Percentiles rank a stretch among this genome's conserved stretches.
Conservation (phyloP, 78 protist species). For the Chrysochromulina parva region DNA sequence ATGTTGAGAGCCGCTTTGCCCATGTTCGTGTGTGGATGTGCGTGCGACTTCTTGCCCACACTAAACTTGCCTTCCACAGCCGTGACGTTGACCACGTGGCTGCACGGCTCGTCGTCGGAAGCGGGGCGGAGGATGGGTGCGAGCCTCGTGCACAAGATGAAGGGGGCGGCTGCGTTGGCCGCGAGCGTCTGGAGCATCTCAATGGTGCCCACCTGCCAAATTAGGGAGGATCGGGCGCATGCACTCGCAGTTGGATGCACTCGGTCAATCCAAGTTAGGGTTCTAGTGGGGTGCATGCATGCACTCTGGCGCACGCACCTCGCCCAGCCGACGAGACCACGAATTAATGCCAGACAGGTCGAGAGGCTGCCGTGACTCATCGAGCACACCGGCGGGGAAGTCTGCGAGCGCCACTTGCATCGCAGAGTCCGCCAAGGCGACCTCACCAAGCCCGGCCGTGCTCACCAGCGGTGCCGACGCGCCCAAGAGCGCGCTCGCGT, state of each 20-base stretch:
- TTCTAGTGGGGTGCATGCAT: too few relatives aligned
- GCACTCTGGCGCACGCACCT: too few relatives aligned
- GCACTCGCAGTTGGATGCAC: too few relatives aligned
- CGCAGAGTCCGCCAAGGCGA: too few relatives aligned
- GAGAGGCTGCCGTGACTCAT: neutral
- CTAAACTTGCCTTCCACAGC: neutral
- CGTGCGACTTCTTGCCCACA: neutral
- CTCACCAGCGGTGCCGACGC: too few relatives aligned
- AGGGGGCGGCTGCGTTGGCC: neutral
- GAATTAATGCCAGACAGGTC: neutral
- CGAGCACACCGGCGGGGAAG: neutral
- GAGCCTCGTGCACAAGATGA: neutral
- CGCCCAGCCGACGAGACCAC: neutral
- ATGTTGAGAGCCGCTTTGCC: neutral
- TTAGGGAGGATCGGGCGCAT: too few relatives aligned
- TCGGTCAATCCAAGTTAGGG: too few relatives aligned
- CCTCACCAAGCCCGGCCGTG: too few relatives aligned
- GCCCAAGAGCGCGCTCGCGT: too few relatives aligned
- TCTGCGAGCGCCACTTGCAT: too few relatives aligned
- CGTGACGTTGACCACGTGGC: neutral
- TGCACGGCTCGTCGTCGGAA: neutral
- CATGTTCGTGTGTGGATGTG: neutral
- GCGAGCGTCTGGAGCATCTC: neutral
- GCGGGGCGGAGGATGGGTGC: neutral
- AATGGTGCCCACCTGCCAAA: neutral